Base-by-base conservation (phyloP, 495 filamentous ascomycete species). In the Talaromyces adpressus region DNA sequence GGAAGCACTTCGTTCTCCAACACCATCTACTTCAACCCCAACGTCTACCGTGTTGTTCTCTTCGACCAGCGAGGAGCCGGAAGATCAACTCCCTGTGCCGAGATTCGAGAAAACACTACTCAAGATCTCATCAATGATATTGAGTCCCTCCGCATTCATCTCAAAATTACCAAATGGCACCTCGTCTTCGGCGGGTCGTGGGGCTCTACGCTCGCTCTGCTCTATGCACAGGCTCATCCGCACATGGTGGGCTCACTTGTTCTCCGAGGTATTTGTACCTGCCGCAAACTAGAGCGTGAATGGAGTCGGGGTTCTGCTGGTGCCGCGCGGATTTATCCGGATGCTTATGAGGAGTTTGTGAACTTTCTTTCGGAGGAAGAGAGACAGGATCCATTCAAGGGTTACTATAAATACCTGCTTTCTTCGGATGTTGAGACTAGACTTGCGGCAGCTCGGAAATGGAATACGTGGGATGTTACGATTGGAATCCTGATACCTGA, bases 141-240 rank as follows among this genome's bases (percentile, higher is more conserved):
- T 62, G 77, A 82, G 60, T 64, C 65, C 0, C 59, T 81, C 4
- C 72, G 79, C 3, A 54, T 64, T 27, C 77, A 81, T 59, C 65
- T 80, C n/a, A 62, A 66, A 1, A 74, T 81, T 57, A 30, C 62
- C 11, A 79, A 78, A 66, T 82, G 78, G 76, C 62, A 68, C 41
- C 68, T 81, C 16, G 73, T 82, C n/a, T 82, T 79, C 66, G 79
- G 79, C 53, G 79, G 78, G 2, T 79, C 76, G 5, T 80, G 79
- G 79, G 79, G 78, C 53, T 74, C 73, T 1, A 75, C 76, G 1
- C 72, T 82, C 12, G 66, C 75, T 0, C 67, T 82, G 8, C 68
- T 74, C 30, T 81, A 82, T 64, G 66, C 79, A 4, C 67, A 81
- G 64, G 69, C 75, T 12, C 68, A 78, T 51, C 76, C 79, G 2